These are phyloP conservation scores for Suillus brevipes DNA, from an alignment of 768 basidiomycete species.

Conservation along the genomic window DNA sequence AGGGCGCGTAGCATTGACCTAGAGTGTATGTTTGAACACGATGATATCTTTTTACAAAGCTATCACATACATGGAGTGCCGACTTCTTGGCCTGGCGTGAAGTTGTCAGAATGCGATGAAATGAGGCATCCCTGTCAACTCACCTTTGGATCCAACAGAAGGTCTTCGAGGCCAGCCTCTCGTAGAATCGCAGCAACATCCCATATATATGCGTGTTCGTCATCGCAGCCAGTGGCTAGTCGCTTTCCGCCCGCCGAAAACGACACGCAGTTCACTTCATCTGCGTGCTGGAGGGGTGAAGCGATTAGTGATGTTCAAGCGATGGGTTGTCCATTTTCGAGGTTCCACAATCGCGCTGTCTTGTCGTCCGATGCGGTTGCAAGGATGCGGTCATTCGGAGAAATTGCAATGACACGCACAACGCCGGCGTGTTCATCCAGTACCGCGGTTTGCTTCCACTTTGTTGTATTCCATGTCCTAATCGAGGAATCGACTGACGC, in stretches of 20 bases:
- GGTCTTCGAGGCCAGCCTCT: too few relatives aligned
- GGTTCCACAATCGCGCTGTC: constrained; percentile 1
- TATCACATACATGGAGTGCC: too few relatives aligned
- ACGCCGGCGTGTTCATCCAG: neutral
- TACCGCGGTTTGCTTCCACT: neutral
- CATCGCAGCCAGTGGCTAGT: constrained; percentile 79
- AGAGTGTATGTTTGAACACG: too few relatives aligned
- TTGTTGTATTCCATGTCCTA: neutral
- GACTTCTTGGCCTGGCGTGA: too few relatives aligned
- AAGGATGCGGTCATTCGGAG: neutral
- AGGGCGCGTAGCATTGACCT: too few relatives aligned
- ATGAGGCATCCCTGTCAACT: too few relatives aligned
- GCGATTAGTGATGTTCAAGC: too few relatives aligned
- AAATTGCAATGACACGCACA: neutral
- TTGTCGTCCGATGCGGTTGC: neutral
- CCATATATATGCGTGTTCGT: neutral
- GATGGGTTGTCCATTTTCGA: neutral
- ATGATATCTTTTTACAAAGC: too few relatives aligned
- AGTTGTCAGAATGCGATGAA: too few relatives aligned
- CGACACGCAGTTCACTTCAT: constrained; percentile 59
- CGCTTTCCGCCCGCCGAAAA: constrained; percentile 93
- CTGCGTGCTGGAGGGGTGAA: neutral
- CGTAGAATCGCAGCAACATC: neutral
- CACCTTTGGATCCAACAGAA: too few relatives aligned
- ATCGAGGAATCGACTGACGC: neutral